Evolutionary conservation across 805 yeast species (phyloP).

Genomic region (Cyberlindnera veronae): DNA sequence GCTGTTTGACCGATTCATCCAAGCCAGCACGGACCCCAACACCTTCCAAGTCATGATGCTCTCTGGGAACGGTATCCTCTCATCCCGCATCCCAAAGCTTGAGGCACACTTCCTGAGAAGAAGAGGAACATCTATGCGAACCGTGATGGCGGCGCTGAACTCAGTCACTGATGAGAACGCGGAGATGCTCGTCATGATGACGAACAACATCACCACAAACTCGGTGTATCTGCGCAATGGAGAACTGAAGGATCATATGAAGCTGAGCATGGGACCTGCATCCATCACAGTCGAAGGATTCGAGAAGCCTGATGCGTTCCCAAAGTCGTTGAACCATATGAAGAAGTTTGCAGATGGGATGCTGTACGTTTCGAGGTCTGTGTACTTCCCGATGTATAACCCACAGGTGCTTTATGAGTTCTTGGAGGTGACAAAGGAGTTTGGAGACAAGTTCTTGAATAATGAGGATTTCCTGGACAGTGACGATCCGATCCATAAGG

Average conservation of each 20-base stretch:
- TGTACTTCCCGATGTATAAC: constrained; percentile 23
- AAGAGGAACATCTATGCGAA: constrained; percentile 18
- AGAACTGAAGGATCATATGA: constrained; percentile 16
- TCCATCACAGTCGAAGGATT: constrained; percentile 13
- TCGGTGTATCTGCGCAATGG: constrained; percentile 11
- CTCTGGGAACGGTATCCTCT: constrained; percentile 16
- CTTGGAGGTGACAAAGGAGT: constrained; percentile 14
- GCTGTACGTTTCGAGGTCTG: constrained; percentile 15
- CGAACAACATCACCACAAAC: constrained; percentile 10
- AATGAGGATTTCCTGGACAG: constrained; percentile 4
- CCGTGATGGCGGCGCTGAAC: constrained; percentile 6
- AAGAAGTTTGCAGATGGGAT: constrained; percentile 20
- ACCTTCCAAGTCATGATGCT: constrained; percentile 16
- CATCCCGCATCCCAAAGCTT: constrained; percentile 6
- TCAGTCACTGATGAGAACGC: constrained; percentile 19
- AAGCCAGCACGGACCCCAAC: neutral
- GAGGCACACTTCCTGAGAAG: constrained; percentile 9
- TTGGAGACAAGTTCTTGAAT: constrained; percentile 16
- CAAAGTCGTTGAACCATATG: constrained; percentile 11
- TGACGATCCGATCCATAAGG: constrained; percentile 7
- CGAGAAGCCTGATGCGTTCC: constrained; percentile 17
- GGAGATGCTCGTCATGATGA: constrained; percentile 5
- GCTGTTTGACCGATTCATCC: constrained; percentile 1
- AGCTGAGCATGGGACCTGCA: constrained; percentile 22
- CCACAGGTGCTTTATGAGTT: constrained; percentile 19